A percentile compares a stretch with the other conserved stretches of the same genome.
Evolutionary conservation across 2,329 filamentous ascomycete genomes (phyloP).

Genomic region (Knoxdaviesia capensis): DNA sequence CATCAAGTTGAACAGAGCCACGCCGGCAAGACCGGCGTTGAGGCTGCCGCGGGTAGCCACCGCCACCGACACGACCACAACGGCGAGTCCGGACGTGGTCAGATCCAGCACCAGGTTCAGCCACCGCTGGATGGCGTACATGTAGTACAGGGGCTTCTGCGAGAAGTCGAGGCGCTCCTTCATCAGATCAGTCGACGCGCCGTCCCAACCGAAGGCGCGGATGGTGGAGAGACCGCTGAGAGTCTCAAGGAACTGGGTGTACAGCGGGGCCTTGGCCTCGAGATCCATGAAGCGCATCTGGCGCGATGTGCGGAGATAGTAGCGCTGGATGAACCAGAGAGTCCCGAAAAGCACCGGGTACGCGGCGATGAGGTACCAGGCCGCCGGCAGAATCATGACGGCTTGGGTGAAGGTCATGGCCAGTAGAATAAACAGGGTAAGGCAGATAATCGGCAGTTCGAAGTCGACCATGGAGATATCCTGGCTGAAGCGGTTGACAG

Average conservation of each 20-base stretch:
- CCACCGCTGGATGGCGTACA: conserved; percentile 38
- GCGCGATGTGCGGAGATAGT: conserved; percentile 39
- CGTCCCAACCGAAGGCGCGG: conserved; percentile 33
- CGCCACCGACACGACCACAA: conserved; percentile 19
- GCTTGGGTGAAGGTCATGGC: conserved; percentile 7
- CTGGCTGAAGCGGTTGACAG: conserved; percentile 24
- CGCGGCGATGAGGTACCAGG: conserved; percentile 22
- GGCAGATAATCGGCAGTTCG: conserved; percentile 16
- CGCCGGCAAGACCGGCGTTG: conserved; percentile 17
- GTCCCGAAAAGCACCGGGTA: conserved; percentile 26
- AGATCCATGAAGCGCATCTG: conserved; percentile 40
- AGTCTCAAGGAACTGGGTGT: conserved; percentile 33
- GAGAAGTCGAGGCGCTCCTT: conserved; percentile 22
- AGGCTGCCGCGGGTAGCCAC: conserved; percentile 22
- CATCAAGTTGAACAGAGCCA: conserved; percentile 17
- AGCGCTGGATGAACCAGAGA: conserved; percentile 29
- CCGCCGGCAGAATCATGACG: conserved; percentile 22
- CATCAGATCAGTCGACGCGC: conserved; percentile 13
- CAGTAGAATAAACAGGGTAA: conserved; percentile 9
- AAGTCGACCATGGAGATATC: conserved; percentile 21
- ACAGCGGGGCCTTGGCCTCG: conserved; percentile 38
- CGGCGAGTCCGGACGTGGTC: conserved; percentile 25
- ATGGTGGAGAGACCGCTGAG: conserved; percentile 33
- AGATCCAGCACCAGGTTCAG: conserved; percentile 28
- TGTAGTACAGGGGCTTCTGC: conserved; percentile 35